A percentile compares a stretch with the other conserved stretches of the same genome.
Conservation (phyloP, 768 basidiomycete genomes). For the Lactifluus rugatus region DNA sequence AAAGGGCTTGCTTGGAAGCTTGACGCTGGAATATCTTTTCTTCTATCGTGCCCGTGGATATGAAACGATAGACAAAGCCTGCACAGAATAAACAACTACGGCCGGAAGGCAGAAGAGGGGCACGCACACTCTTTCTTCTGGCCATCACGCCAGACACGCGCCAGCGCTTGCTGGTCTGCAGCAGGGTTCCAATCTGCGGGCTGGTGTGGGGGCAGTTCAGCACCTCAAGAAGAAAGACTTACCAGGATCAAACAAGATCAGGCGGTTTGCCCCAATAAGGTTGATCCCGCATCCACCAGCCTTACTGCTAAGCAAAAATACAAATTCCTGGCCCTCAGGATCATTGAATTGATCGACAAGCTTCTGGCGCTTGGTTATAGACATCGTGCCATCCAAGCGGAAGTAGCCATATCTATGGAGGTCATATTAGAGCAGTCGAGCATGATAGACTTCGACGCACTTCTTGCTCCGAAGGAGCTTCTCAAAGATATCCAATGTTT, state of each 20-base stretch:
- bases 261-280: slow-evolving; percentile 87
- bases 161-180: slow-evolving; percentile 95
- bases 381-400: slow-evolving; percentile 92
- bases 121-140: slow-evolving; percentile 96
- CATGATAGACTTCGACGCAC: slow-evolving; percentile 31
- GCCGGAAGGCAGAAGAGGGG: background rate
- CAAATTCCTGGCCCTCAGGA: slow-evolving; percentile 85
- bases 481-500: slow-evolving; percentile 90
- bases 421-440: slow-evolving; percentile 6
- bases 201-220: background rate
- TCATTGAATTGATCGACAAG: slow-evolving; percentile 95
- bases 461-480: slow-evolving; percentile 78
- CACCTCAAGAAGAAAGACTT: slow-evolving; percentile 17
- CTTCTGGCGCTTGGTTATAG: slow-evolving; percentile 85
- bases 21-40: slow-evolving; percentile 99
- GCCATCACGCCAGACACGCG: slow-evolving; percentile 98
- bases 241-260: slow-evolving; percentile 96
- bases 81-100: background rate
- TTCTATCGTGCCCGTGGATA: slow-evolving; percentile 93
- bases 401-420: slow-evolving; percentile 71
- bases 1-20: slow-evolving; percentile 90
- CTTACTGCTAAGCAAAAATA: slow-evolving; percentile 90
- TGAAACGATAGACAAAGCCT: slow-evolving; percentile 99
- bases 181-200: slow-evolving; percentile 91
- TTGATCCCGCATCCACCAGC: slow-evolving; percentile 97